Evolutionary conservation across 208 protist species (phyloP).

Genomic region (Phytomonas sp.): DNA sequence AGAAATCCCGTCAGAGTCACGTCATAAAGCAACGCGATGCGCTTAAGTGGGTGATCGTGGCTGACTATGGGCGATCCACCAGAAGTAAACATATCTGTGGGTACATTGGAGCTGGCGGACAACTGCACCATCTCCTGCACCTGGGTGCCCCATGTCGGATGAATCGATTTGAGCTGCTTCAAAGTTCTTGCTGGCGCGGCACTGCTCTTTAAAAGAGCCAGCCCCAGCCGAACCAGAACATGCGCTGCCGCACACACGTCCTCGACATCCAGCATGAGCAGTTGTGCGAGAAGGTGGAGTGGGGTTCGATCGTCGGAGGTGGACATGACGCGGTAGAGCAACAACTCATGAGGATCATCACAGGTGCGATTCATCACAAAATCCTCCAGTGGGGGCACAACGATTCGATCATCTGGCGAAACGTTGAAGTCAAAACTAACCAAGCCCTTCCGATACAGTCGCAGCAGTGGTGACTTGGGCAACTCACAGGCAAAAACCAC

Average conservation of each 20-base stretch:
- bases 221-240: conserved; percentile 87
- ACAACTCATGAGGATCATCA: conserved; percentile 91
- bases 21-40: conserved; percentile 95
- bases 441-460: conserved; percentile 82
- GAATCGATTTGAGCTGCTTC: conserved; percentile 30
- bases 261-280: conserved; percentile 88
- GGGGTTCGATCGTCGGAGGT: conserved; percentile 93
- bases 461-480: conserved; percentile 25
- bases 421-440: conserved; percentile 88
- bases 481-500: conserved; percentile 48
- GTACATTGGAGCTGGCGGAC: not conserved
- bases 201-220: conserved; percentile 22
- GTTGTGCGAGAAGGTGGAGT: conserved; percentile 79
- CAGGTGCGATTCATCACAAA: conserved; percentile 97
- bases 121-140: conserved; percentile 24
- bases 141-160: conserved; percentile 32
- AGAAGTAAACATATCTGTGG: not conserved
- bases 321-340: conserved; percentile 95
- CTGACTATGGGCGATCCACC: not conserved
- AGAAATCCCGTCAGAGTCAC: conserved; percentile 93
- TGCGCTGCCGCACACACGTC: conserved; percentile 88
- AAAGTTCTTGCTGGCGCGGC: conserved; percentile 20
- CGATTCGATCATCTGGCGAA: conserved; percentile 74
- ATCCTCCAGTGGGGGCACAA: conserved; percentile 90
- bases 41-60: conserved; percentile 46